phyloP scores from a whole-genome alignment of 2,329 filamentous ascomycete species.

The Fusarium sp. region DNA sequence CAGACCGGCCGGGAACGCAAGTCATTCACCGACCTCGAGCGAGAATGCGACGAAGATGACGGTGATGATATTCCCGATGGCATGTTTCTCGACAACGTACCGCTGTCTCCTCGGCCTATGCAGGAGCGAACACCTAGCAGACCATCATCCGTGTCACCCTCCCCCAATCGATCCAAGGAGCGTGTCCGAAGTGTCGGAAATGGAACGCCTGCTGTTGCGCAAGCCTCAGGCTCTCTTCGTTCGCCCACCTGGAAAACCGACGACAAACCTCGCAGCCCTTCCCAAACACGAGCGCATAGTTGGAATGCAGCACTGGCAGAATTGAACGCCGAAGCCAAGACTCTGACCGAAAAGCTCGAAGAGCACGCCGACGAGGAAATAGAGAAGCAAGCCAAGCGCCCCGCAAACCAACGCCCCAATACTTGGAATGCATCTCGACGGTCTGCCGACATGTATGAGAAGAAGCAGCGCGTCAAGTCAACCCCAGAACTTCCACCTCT shows the following conservation, averaged over 20 bases:
- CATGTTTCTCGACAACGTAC: constrained; percentile 82
- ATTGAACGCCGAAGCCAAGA: constrained; percentile 77
- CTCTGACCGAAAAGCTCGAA: constrained; percentile 82
- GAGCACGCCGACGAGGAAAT: constrained; percentile 75
- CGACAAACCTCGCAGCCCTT: constrained; percentile 53
- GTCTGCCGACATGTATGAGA: constrained; percentile 52
- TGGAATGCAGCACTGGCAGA: constrained; percentile 78
- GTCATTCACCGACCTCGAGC: constrained; percentile 75
- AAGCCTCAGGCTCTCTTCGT: constrained; percentile 69
- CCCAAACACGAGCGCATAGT: constrained; percentile 72
- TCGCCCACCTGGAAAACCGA: constrained; percentile 67
- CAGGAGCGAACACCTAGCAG: constrained; percentile 66
- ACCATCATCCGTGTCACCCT: constrained; percentile 64
- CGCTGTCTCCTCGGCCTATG: constrained; percentile 77
- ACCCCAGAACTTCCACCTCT: constrained; percentile 76
- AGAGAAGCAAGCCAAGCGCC: constrained; percentile 50
- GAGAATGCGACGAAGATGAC: constrained; percentile 80
- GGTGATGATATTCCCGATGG: constrained; percentile 83
- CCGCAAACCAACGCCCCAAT: constrained; percentile 51
- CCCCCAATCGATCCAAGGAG: constrained; percentile 65
- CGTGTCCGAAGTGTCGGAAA: constrained; percentile 69
- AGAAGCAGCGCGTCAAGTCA: constrained; percentile 69
- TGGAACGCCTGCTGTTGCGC: constrained; percentile 69
- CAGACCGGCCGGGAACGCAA: constrained; percentile 74
- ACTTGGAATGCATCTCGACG: constrained; percentile 54